Evolutionary conservation across 2,329 filamentous ascomycete species (phyloP).

Genomic region (Cladosporium velox): DNA sequence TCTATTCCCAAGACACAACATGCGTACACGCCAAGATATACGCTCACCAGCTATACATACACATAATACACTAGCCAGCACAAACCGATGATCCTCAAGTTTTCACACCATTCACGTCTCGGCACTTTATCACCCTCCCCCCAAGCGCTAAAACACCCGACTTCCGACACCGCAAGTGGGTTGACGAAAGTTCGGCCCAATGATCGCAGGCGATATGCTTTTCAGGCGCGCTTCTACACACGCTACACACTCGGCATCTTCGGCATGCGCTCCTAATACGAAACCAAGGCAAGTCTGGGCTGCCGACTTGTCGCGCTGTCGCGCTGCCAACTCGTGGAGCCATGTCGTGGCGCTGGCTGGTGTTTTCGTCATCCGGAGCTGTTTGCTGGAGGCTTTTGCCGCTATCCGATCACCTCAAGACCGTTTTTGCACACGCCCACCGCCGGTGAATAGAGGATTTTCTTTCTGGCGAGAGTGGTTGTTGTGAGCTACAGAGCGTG

Average conservation of each 20-base stretch:
- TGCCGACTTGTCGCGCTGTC: not conserved
- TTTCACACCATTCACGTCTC: slow-evolving; percentile 6
- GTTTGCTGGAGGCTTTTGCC: not conserved
- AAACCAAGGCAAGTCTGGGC: not conserved
- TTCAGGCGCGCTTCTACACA: not conserved
- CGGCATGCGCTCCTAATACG: not conserved
- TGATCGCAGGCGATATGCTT: not conserved
- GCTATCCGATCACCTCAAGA: slow-evolving; percentile 15
- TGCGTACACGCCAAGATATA: not conserved
- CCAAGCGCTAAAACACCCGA: slow-evolving; percentile 4
- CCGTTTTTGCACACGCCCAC: not conserved
- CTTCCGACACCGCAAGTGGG: slow-evolving; percentile 4
- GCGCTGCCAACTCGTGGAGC: not conserved
- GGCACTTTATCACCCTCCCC: not conserved
- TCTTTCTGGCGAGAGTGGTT: not conserved
- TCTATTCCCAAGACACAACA: not conserved
- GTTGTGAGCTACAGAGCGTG: not conserved
- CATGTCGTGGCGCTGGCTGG: slow-evolving; percentile 5
- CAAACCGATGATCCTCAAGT: slow-evolving; percentile 1
- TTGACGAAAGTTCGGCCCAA: not conserved
- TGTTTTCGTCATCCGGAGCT: slow-evolving; percentile 6
- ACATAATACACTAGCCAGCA: not conserved
- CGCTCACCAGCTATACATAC: not conserved
- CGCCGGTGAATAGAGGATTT: not conserved
- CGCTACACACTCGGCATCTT: slow-evolving; percentile 6